Evolutionary conservation across 208 protist genomes (phyloP).

Genomic region (Herpetomonas tarakana): DNA sequence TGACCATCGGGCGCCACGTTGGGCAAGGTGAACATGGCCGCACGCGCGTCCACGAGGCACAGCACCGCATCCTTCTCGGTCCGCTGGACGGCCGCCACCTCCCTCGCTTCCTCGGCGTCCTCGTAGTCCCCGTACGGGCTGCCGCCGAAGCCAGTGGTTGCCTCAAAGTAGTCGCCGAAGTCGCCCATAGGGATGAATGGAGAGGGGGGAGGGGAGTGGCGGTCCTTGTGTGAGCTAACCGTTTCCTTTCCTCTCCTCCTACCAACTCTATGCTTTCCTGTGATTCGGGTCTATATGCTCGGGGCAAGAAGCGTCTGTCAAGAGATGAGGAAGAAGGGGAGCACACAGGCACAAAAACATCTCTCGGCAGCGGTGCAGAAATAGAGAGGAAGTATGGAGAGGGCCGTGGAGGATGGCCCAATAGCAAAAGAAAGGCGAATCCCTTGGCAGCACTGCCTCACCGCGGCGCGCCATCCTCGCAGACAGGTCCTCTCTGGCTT

Average conservation of each 20-base stretch:
- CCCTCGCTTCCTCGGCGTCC: slow-evolving; percentile 14
- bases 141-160: slow-evolving; percentile 19
- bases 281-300: neutral
- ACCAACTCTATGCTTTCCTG: neutral
- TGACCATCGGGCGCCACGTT: neutral
- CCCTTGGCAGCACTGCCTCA: no score
- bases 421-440: neutral
- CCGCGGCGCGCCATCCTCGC: no score
- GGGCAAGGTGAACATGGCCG: slow-evolving; percentile 38
- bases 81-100: slow-evolving; percentile 14
- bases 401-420: no score
- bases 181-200: slow-evolving; percentile 24
- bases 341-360: slow-evolving; percentile 5
- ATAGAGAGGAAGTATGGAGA: neutral
- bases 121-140: slow-evolving; percentile 12
- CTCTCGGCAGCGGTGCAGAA: neutral
- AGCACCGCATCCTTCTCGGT: slow-evolving; percentile 58
- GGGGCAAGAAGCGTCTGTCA: neutral
- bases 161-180: slow-evolving; percentile 50
- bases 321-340: slow-evolving; percentile 4
- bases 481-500: no score
- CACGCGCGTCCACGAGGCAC: slow-evolving; percentile 73
- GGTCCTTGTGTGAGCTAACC: no score
- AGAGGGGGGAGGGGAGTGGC: no score
- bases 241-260: neutral